Evolutionary conservation across 805 yeast genomes (phyloP).

Genomic region (Pichia deserticola): DNA sequence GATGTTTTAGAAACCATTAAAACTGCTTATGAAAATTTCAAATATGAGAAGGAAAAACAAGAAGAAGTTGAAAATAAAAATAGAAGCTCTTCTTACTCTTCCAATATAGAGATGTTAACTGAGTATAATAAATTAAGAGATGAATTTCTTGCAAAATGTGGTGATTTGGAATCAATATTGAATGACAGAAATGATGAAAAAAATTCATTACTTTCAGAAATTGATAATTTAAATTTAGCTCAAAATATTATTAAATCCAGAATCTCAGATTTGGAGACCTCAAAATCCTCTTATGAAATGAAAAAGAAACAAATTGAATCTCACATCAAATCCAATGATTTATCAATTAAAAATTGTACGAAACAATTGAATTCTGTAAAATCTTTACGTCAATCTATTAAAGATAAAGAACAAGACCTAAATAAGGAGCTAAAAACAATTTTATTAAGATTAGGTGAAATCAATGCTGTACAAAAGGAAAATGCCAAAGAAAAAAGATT

Average conservation of each 20-base stretch:
- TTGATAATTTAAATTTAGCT: constrained; percentile 31
- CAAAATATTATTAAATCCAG: constrained; percentile 30
- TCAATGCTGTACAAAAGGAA: constrained; percentile 72
- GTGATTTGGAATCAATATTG: constrained; percentile 49
- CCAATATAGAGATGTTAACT: constrained; percentile 44
- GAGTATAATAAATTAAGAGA: constrained; percentile 57
- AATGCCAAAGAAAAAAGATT: constrained; percentile 59
- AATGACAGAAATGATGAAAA: constrained; percentile 39
- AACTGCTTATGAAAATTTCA: constrained; percentile 17
- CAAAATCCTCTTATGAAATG: constrained; percentile 24
- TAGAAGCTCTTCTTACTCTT: constrained; percentile 7
- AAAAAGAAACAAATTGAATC: constrained; percentile 25
- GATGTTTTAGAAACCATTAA: constrained; percentile 37
- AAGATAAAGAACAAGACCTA: constrained; percentile 49
- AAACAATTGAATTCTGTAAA: constrained; percentile 23
- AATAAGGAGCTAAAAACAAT: constrained; percentile 57
- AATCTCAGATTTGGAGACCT: constrained; percentile 28
- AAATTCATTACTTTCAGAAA: constrained; percentile 22
- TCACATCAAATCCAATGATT: constrained; percentile 24
- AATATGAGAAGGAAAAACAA: constrained; percentile 8
- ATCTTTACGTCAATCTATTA: constrained; percentile 30
- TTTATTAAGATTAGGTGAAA: constrained; percentile 55
- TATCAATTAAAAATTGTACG: constrained; percentile 25
- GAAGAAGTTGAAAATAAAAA: not conserved
- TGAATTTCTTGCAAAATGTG: constrained; percentile 45